A percentile compares a stretch with the other conserved stretches of the same genome.
These are phyloP conservation scores for Dissoconium aciculare DNA, from an alignment of 2,329 filamentous ascomycete species.

Conservation along the genomic window DNA sequence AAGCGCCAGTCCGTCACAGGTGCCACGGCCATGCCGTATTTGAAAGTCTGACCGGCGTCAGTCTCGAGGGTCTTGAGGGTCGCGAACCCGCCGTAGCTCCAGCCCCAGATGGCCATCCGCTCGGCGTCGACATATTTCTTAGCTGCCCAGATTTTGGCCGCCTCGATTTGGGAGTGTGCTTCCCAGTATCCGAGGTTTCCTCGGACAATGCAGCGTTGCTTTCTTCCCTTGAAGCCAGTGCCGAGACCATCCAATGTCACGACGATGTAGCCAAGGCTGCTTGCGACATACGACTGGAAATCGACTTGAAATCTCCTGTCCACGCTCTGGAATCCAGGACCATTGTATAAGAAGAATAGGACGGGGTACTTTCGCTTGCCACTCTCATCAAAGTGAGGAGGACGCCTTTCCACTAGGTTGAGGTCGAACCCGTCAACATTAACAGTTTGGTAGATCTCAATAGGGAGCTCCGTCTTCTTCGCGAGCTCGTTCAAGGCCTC, in stretches of 20 bases:
- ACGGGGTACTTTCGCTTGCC: constrained; percentile 73
- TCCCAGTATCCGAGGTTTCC: constrained; percentile 76
- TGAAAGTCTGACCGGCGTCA: constrained; percentile 79
- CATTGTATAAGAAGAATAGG: constrained; percentile 87
- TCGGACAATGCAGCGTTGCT: constrained; percentile 66
- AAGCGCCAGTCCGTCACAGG: constrained; percentile 97
- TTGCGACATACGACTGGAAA: constrained; percentile 80
- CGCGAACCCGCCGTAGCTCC: constrained; percentile 94
- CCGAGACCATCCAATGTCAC: constrained; percentile 89
- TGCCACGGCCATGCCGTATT: constrained; percentile 94
- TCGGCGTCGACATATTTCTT: constrained; percentile 71
- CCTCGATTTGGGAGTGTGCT: constrained; percentile 77
- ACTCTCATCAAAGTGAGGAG: constrained; percentile 64
- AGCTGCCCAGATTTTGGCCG: constrained; percentile 67
- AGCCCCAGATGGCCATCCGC: constrained; percentile 90
- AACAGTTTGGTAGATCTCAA: constrained; percentile 67
- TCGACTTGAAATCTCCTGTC: constrained; percentile 67
- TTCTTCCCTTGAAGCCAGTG: constrained; percentile 78
- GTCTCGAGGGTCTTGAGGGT: constrained; percentile 87
- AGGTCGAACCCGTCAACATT: constrained; percentile 65
- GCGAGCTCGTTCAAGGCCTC: constrained; percentile 34
- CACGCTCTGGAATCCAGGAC: constrained; percentile 83
- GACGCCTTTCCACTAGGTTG: constrained; percentile 67
- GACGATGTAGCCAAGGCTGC: constrained; percentile 76
- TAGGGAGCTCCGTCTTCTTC: constrained; percentile 63